These are phyloP conservation scores for Beauveria sp. DNA, from an alignment of 2,329 filamentous ascomycete species.

Conservation along the genomic window DNA sequence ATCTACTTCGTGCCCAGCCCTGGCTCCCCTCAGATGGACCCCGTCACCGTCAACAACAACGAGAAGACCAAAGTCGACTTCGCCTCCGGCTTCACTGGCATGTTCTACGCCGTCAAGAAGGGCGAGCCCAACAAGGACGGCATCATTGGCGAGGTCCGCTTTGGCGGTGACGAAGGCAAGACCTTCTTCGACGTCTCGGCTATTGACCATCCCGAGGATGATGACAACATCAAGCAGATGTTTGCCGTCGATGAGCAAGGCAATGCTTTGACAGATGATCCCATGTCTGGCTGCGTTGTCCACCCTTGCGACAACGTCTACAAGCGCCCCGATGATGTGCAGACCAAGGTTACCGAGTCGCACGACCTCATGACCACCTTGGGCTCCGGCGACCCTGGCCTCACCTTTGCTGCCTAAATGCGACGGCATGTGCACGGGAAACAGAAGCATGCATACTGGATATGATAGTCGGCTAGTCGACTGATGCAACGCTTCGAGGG, in stretches of 20 bases:
- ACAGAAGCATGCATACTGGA: not conserved
- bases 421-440: not conserved
- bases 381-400: conserved; percentile 25
- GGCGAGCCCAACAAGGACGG: conserved; percentile 35
- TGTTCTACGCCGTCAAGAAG: conserved; percentile 42
- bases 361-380: conserved; percentile 44
- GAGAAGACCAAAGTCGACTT: conserved; percentile 34
- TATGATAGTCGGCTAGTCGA: conserved; percentile 10
- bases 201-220: conserved; percentile 45
- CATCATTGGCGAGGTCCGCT: conserved; percentile 46
- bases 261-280: conserved; percentile 13
- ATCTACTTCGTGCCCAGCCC: conserved; percentile 42
- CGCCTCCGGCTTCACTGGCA: conserved; percentile 38
- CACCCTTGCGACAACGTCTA: conserved; percentile 49
- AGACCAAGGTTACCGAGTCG: conserved; percentile 45
- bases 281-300: conserved; percentile 40
- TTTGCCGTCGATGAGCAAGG: conserved; percentile 31
- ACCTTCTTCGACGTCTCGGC: conserved; percentile 54
- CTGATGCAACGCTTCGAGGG: conserved; percentile 1
- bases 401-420: conserved; percentile 15
- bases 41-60: conserved; percentile 32
- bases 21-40: conserved; percentile 26
- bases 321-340: conserved; percentile 45
- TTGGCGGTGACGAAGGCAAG: conserved; percentile 37
- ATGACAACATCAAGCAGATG: conserved; percentile 46